A percentile compares a stretch with the other conserved stretches of the same genome.
Conservation (phyloP, 139 green algal genomes). For the Ettlia oleoabundans region DNA sequence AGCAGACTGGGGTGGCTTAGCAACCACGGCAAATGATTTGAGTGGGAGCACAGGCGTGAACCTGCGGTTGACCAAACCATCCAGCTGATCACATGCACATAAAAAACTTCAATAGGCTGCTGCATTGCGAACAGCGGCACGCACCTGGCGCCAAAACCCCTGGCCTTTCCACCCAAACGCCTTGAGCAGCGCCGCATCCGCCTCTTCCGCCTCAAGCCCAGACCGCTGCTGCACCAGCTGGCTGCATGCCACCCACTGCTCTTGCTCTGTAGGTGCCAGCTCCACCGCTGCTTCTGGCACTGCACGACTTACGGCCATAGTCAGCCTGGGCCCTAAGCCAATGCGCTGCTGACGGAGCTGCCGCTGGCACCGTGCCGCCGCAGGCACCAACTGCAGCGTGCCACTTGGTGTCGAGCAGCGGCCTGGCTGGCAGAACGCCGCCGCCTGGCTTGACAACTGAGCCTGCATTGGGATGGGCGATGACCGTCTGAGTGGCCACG, state of each 20-base stretch:
- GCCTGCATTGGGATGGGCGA: too few relatives aligned
- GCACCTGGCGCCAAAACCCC: slow-evolving; percentile 44
- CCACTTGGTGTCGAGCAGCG: too few relatives aligned
- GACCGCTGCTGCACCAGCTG: slow-evolving; percentile 10
- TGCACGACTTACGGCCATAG: neutral
- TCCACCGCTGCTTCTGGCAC: neutral
- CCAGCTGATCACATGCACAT: too few relatives aligned
- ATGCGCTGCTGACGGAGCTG: neutral
- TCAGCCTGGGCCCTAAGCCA: too few relatives aligned
- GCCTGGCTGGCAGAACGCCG: too few relatives aligned
- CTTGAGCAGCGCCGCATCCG: slow-evolving; percentile 17
- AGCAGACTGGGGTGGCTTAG: neutral
- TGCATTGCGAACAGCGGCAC: too few relatives aligned
- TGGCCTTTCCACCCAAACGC: slow-evolving; percentile 47
- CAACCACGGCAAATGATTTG: neutral
- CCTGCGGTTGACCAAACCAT: too few relatives aligned
- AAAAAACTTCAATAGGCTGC: too few relatives aligned
- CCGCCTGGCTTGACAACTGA: too few relatives aligned
- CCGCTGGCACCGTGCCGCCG: neutral
- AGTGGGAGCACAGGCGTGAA: too few relatives aligned
- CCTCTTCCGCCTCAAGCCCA: neutral
- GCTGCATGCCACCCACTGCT: slow-evolving; percentile 1
- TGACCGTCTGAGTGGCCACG: too few relatives aligned
- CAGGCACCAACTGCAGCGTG: too few relatives aligned
- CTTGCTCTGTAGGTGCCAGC: neutral